Evolutionary conservation across 352 stramenopile genomes (phyloP).

Genomic region (Phytophthora cactorum): DNA sequence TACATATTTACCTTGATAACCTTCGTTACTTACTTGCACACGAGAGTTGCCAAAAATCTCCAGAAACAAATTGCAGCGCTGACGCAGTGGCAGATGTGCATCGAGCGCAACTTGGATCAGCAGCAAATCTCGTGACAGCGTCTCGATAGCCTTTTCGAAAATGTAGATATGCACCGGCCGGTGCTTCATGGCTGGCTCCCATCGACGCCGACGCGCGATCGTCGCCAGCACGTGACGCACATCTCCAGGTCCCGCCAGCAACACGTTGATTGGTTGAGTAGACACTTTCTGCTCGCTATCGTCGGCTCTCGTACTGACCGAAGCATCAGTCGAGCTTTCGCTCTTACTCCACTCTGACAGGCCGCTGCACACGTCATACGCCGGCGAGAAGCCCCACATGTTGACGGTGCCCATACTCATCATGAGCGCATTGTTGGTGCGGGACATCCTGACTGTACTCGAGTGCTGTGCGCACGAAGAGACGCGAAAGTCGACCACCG

Average conservation of each 20-base stretch:
- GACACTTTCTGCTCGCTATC: constrained; percentile 18
- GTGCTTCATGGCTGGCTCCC: constrained; percentile 24
- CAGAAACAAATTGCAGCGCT: constrained; percentile 90
- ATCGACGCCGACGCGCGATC: constrained; percentile 56
- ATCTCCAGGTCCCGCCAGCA: constrained; percentile 76
- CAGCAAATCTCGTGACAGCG: constrained; percentile 89
- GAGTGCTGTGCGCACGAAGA: constrained; percentile 10
- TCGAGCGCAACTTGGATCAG: constrained; percentile 90
- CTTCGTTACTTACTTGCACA: constrained; percentile 62
- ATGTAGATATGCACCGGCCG: constrained; percentile 90
- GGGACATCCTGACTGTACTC: constrained; percentile 40
- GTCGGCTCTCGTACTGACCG: neutral
- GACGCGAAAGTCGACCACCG: constrained; percentile 20
- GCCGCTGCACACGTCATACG: constrained; percentile 61
- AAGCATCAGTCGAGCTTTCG: neutral
- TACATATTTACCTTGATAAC: neutral
- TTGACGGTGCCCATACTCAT: constrained; percentile 85
- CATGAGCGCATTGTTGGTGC: constrained; percentile 60
- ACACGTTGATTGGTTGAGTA: constrained; percentile 47
- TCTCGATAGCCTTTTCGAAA: constrained; percentile 85
- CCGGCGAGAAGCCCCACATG: constrained; percentile 89
- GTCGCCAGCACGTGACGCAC: constrained; percentile 77
- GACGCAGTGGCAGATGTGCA: constrained; percentile 87
- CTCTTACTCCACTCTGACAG: constrained; percentile 9
- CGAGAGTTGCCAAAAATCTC: constrained; percentile 94